Percentiles rank a stretch among this genome's conserved stretches.
phyloP scores from a whole-genome alignment of 495 filamentous ascomycete genomes.

The Bacidia gigantensis region DNA sequence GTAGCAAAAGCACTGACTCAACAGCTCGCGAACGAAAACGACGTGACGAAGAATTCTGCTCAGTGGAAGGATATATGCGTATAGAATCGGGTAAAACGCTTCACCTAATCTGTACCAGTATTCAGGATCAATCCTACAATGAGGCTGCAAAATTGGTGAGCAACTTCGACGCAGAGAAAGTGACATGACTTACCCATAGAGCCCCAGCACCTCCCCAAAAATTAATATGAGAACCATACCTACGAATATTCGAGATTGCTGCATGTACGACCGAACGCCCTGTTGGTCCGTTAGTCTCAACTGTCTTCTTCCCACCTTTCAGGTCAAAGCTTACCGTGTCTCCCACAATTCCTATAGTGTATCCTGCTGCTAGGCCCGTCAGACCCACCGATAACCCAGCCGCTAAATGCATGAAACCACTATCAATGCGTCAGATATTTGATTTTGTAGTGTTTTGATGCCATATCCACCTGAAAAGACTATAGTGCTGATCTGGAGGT shows the following conservation, averaged over 20 bases:
- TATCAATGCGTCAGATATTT: conserved; percentile 23
- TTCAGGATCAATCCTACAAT: conserved; percentile 21
- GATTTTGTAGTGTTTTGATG: background rate
- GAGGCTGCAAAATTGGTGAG: conserved; percentile 9
- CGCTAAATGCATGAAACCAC: conserved; percentile 84
- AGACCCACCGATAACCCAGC: conserved; percentile 86
- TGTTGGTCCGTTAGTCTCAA: conserved; percentile 24
- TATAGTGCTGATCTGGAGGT: conserved; percentile 47
- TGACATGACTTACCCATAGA: conserved; percentile 64
- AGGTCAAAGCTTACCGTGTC: conserved; percentile 47
- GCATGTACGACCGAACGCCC: conserved; percentile 90
- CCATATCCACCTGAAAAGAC: conserved; percentile 60
- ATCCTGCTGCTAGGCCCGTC: conserved; percentile 88
- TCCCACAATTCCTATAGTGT: conserved; percentile 90
- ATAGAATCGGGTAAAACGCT: too few relatives aligned
- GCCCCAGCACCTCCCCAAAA: conserved; percentile 92
- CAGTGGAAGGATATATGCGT: too few relatives aligned
- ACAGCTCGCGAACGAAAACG: too few relatives aligned
- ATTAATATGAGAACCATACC: conserved; percentile 98
- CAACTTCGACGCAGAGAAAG: background rate
- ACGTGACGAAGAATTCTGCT: too few relatives aligned
- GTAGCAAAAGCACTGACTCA: too few relatives aligned
- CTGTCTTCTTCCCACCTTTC: background rate
- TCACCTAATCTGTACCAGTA: conserved; percentile 12
- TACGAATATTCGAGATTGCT: conserved; percentile 87